These are phyloP conservation scores for Talaromyces sp. DNA, from an alignment of 2,329 filamentous ascomycete genomes.

Conservation along the genomic window DNA sequence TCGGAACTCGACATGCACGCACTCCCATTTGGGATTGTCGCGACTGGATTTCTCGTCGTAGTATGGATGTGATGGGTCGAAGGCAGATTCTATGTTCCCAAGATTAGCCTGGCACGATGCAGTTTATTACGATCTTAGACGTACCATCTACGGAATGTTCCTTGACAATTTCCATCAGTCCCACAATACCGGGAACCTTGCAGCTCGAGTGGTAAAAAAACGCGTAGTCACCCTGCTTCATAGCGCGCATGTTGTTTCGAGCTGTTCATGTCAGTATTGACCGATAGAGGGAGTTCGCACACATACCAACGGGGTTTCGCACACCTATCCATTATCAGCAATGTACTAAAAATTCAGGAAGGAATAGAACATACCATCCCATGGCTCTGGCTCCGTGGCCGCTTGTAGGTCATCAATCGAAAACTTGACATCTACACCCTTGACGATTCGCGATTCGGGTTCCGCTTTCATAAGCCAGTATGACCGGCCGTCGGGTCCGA, in stretches of 20 bases:
- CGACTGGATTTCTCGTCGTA: conserved; percentile 74
- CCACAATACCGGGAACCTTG: conserved; percentile 82
- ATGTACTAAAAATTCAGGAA: background rate
- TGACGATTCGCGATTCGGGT: conserved; percentile 80
- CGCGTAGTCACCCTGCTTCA: conserved; percentile 86
- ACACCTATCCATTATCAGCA: conserved; percentile 40
- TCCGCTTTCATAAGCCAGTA: conserved; percentile 88
- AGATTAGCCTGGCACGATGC: background rate
- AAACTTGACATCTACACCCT: conserved; percentile 84
- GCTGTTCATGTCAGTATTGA: conserved; percentile 44
- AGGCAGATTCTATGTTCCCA: conserved; percentile 58
- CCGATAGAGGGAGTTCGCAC: background rate
- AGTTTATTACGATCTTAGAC: conserved; percentile 26
- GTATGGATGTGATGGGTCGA: conserved; percentile 70
- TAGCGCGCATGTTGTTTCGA: conserved; percentile 82
- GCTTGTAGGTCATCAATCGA: conserved; percentile 84
- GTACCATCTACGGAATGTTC: conserved; percentile 77
- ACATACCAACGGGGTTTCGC: conserved; percentile 41
- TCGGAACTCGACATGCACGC: conserved; percentile 84
- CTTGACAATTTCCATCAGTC: conserved; percentile 81
- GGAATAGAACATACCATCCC: conserved; percentile 68
- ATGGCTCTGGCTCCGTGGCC: conserved; percentile 74
- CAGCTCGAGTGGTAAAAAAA: conserved; percentile 98
- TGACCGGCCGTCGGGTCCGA: conserved; percentile 35
- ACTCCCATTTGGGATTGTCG: conserved; percentile 74